Conservation (phyloP, 306 rosid species). For the Carpinus fangiana region DNA sequence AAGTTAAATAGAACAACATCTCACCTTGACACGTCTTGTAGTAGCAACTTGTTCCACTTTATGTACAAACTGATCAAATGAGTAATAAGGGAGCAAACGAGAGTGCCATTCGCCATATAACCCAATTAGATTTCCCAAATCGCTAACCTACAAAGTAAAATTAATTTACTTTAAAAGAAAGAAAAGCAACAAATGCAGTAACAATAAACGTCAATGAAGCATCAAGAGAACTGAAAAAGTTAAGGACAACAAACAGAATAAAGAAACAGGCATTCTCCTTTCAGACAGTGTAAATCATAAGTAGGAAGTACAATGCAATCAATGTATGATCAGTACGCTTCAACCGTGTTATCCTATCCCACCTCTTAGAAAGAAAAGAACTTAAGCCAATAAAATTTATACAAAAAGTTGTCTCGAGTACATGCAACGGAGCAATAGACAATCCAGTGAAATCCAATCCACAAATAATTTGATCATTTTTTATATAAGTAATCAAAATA, state of each 20-base stretch:
- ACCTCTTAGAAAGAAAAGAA: too few species aligned
- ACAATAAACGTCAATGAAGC: neutral
- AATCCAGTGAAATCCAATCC: too few species aligned
- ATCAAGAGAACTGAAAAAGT: neutral
- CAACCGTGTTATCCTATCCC: too few species aligned
- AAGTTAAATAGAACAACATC: neutral
- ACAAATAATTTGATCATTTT: too few species aligned
- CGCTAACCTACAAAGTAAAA: constrained; percentile 53
- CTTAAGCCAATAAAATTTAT: too few species aligned
- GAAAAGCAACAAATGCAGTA: constrained; percentile 6
- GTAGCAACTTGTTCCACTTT: constrained; percentile 87
- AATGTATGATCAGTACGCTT: too few species aligned
- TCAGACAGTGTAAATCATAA: too few species aligned
- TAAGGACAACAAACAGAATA: neutral
- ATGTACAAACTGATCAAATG: constrained; percentile 71
- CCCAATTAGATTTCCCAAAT: constrained; percentile 73
- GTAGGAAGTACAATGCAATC: too few species aligned
- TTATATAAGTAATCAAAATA: too few species aligned
- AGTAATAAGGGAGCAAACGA: constrained; percentile 73
- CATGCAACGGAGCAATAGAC: too few species aligned
- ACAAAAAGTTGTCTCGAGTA: too few species aligned
- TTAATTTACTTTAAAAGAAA: neutral
- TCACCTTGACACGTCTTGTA: constrained; percentile 79
- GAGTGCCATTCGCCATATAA: constrained; percentile 88
- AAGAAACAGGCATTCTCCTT: too few species aligned